These are phyloP conservation scores for Mycena filopes DNA, from an alignment of 768 basidiomycete genomes.

Conservation along the genomic window DNA sequence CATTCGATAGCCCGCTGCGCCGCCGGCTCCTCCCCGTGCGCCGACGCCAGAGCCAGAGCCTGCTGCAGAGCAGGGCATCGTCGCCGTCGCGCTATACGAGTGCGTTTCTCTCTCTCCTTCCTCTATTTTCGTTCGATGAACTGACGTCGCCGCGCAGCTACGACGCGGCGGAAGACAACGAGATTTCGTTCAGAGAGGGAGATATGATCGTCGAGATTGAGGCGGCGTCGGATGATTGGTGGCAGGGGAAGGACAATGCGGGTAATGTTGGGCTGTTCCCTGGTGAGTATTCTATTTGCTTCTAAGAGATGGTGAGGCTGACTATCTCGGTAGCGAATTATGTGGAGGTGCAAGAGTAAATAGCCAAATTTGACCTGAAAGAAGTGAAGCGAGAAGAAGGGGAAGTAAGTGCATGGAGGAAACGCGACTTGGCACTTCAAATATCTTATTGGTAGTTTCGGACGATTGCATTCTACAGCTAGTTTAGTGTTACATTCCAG, in stretches of 20 bases:
- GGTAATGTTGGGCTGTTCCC: conserved; percentile 81
- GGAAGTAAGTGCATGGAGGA: background rate
- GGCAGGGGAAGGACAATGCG: conserved; percentile 71
- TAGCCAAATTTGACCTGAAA: background rate
- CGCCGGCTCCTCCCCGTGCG: conserved; percentile 59
- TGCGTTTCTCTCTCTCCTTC: conserved; percentile 47
- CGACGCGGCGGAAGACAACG: conserved; percentile 92
- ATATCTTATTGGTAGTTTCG: background rate
- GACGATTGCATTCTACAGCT: background rate
- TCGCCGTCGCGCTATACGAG: conserved; percentile 78
- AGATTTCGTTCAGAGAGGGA: conserved; percentile 86
- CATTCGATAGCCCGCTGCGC: no score
- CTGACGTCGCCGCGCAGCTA: conserved; percentile 61
- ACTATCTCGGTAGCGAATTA: conserved; percentile 41
- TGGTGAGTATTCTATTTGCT: conserved; percentile 53
- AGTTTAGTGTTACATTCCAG: conserved; percentile 5
- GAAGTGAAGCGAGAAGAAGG: background rate
- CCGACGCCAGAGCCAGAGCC: conserved; percentile 57
- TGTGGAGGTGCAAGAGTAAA: conserved; percentile 46
- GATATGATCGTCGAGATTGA: conserved; percentile 84
- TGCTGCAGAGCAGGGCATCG: conserved; percentile 64
- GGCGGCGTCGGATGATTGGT: conserved; percentile 89
- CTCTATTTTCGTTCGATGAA: background rate
- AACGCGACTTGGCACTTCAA: no score
- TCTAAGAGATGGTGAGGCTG: conserved; percentile 2